Base-by-base conservation (phyloP, 768 basidiomycete genomes). In the Phylloporus scabripes region DNA sequence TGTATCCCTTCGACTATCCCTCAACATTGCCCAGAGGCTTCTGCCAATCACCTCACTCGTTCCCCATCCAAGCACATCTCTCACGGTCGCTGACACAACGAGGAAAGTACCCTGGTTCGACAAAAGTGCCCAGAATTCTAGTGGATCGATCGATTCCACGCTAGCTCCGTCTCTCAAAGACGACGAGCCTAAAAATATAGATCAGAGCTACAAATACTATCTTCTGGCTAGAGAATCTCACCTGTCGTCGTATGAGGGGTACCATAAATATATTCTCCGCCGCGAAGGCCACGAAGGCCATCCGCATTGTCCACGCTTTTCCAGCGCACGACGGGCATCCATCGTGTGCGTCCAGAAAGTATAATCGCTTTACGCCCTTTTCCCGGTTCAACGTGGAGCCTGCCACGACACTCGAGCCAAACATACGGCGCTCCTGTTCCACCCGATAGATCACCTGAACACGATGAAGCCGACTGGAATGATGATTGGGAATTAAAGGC, bases 361-460 rank as follows among this genome's bases (percentile, higher is more conserved):
- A 99, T 81, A 60, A 99, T 92, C 2, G 92, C 91, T 69, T 98
- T 96, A 32, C 92, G 74, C 1, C 92, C 92, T 62, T 97, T 97
- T 1, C 92, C 92, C 0, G 92, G 85, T 70, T 99, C 95, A 48
- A 89, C 79, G 59, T 94, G 87, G 34, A 98, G 74, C 26, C 90
- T 75, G 1, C 95, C 95, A n/a, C 85, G 75, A 43, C 83, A 86
- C 64, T 96, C 92, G 14, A 98, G 74, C 95, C 95, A 99, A 17
- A 92, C 77, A 67, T 86, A 93, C 1, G 58, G 58, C 2, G 73
- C 73, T 36, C 38, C 0, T 28, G 47, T 36, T 17, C 33, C 39
- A 9, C 48, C 41, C 54, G 49, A 40, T 3, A 36, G 2, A 42
- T 46, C 38, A 15, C 31, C 38, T 23, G 46, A 47, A 26, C 18